Evolutionary conservation across 2,329 filamentous ascomycete genomes (phyloP), one percentile per base, ranked within the genome.

Genomic region (Basipetospora chlamydospora): DNA sequence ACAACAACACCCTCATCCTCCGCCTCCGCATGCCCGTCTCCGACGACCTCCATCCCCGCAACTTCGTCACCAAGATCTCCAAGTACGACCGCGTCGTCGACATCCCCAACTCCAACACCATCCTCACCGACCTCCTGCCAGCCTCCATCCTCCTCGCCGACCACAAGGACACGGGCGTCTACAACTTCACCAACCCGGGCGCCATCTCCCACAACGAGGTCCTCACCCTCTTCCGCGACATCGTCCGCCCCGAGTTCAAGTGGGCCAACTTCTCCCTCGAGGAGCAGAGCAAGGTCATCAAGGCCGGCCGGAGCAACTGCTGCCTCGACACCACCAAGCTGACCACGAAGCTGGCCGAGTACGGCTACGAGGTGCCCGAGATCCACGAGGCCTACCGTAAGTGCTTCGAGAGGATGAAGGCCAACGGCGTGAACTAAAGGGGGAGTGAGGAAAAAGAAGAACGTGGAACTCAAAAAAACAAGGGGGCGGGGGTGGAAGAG

Each of bases 151-250:
- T 74, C 31, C 56, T 79, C 44, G 68, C 74, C 20, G 69, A 77
- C 51, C 63, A 76, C 54, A 57, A 59, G 28, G 74, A 78, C 28
- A 70, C 65, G 1, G 76, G 76, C 13, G 60, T 80, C 44, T 78
- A 74, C 56, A 80, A 80, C 58, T 79, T 80, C 53, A 79, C 74
- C 41, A 80, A 80, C 56, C 76, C 76, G 1, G 76, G 75, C 10
- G 70, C 73, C 43, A 79, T 80, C 51, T 76, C 72, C n/a, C 75
- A 80, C 56, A 80, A 80, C 52, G 73, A 80, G 55, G 73, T 80
- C 6, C 59, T 80, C 26, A 46, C 57, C 3, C 57, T 80, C 28
- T 79, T 78, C 57, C 68, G 66, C 46, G 64, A 78, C 43, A 72
- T 76, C 44, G 66, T 80, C 26, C 65, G 73, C 28, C 75, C 75